Percentiles rank a stretch among this genome's conserved stretches.
Evolutionary conservation across 2,329 filamentous ascomycete species (phyloP).

Genomic region (Amauroascus niger): DNA sequence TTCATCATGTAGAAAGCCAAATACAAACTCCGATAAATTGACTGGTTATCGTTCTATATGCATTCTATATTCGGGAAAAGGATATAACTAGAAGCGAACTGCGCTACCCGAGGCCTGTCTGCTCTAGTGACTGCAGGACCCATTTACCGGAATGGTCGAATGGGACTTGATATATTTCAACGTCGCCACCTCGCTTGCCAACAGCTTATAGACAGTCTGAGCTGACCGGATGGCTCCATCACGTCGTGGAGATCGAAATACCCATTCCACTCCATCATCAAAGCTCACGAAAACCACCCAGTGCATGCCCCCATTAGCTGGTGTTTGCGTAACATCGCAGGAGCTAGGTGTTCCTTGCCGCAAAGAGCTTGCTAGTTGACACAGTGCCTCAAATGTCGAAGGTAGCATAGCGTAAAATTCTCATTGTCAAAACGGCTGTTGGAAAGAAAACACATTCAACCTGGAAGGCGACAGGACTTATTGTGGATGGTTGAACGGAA

Average conservation of each 20-base stretch:
- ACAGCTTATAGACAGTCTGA: slow-evolving; percentile 19
- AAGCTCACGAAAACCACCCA: slow-evolving; percentile 27
- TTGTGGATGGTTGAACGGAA: no score
- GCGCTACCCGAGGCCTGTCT: no score
- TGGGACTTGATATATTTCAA: slow-evolving; percentile 25
- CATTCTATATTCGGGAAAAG: no score
- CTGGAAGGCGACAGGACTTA: no score
- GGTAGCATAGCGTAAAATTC: slow-evolving; percentile 17
- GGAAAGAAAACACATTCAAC: no score
- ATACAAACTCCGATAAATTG: no score
- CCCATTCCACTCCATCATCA: slow-evolving; percentile 28
- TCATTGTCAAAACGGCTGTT: no score
- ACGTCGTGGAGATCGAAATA: slow-evolving; percentile 24
- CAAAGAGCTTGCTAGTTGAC: slow-evolving; percentile 17
- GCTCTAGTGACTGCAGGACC: no score
- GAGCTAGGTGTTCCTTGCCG: slow-evolving; percentile 17
- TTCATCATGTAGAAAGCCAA: no score
- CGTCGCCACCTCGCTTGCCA: slow-evolving; percentile 28
- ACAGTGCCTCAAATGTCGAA: slow-evolving; percentile 21
- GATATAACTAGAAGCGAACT: no score
- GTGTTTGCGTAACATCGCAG: slow-evolving; percentile 22
- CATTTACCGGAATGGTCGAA: slow-evolving; percentile 27
- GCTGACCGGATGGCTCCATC: slow-evolving; percentile 15
- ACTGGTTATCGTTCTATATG: no score
- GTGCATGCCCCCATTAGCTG: slow-evolving; percentile 23